phyloP scores from a whole-genome alignment of 2,329 filamentous ascomycete species.

The Chalaropsis ovoidea region DNA sequence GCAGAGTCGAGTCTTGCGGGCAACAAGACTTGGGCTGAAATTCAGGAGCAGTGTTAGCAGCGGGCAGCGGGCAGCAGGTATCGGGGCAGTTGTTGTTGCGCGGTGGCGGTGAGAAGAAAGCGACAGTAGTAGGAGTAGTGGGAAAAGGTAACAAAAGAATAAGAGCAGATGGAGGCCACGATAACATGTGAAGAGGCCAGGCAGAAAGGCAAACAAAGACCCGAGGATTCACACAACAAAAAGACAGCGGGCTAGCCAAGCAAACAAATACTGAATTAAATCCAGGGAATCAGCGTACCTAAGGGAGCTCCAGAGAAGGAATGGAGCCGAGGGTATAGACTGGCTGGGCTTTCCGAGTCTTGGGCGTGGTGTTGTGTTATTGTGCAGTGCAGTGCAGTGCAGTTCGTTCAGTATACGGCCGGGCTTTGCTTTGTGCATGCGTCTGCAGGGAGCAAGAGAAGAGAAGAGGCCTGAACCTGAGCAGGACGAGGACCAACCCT shows the following conservation, averaged over 20 bases:
- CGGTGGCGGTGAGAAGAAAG: not conserved
- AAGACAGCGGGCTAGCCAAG: not conserved
- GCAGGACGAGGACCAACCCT: not conserved
- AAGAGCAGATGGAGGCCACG: not conserved
- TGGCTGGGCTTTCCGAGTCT: not conserved
- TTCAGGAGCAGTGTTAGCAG: not conserved
- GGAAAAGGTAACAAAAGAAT: not conserved
- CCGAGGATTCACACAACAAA: not conserved
- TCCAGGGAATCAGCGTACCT: not conserved
- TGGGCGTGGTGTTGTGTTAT: not conserved
- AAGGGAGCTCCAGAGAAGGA: constrained; percentile 10
- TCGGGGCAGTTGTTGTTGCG: not conserved
- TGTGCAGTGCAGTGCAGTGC: not conserved
- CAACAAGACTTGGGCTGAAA: constrained; percentile 12
- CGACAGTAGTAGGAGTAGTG: not conserved
- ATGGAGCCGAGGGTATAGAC: constrained; percentile 10
- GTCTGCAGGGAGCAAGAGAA: not conserved
- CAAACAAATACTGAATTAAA: constrained; percentile 1
- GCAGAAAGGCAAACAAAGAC: not conserved
- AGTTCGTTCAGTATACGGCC: no score
- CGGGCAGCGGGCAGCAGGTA: not conserved
- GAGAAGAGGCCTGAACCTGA: not conserved
- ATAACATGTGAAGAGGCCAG: not conserved
- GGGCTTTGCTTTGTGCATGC: no score
- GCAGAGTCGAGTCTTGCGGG: not conserved